Evolutionary conservation across 495 filamentous ascomycete species (phyloP), one percentile per base, ranked within the genome.

Genomic region (Jackrogersella multiformis): DNA sequence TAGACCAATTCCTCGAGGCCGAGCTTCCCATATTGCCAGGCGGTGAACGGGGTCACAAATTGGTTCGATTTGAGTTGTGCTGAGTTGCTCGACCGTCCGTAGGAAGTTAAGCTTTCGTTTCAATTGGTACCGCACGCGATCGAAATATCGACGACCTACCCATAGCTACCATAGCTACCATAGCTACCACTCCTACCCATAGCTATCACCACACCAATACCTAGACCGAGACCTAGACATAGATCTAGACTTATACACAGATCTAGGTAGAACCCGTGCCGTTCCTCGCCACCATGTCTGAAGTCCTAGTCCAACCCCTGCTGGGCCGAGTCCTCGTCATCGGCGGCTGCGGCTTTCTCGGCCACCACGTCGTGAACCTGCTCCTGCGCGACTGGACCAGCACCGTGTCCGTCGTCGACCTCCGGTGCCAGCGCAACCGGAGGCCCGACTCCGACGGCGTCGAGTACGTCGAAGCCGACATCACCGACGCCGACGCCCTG

Each of bases 381-480:
- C 81, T 90, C 35, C 77, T 86, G 64, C 76, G 80, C 64, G 78
- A 83, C 71, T 85, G 83, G 76, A 80, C 75, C 23, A 78, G 78
- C 76, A 79, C 86, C 57, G 84, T 98, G 23, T 89, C 88, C 21
- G 92, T 97, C n/a, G 83, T 98, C 69, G 95, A 99, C 74, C 84
- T 98, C 56, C 87, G 82, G 69, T 93, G 90, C 49, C 83, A 84
- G 21, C 79, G 85, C 65, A 97, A 97, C 78, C 88, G 91, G 36
- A 82, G 89, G 18, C 85, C 90, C 4, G 83, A 81, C n/a, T 80
- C 80, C 28, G 82, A 85, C 58, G 86, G 87, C 48, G 89, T 94
- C 32, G 77, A 81, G 16, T 99, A 99, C 79, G 84, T 91, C 72
- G 85, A 93, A 58, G 91, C 88, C 73, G 94, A 98, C 75, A 93